Evolutionary conservation across 805 yeast genomes (phyloP), one percentile per base, ranked within the genome.

Genomic region (Candida rishiriensis): DNA sequence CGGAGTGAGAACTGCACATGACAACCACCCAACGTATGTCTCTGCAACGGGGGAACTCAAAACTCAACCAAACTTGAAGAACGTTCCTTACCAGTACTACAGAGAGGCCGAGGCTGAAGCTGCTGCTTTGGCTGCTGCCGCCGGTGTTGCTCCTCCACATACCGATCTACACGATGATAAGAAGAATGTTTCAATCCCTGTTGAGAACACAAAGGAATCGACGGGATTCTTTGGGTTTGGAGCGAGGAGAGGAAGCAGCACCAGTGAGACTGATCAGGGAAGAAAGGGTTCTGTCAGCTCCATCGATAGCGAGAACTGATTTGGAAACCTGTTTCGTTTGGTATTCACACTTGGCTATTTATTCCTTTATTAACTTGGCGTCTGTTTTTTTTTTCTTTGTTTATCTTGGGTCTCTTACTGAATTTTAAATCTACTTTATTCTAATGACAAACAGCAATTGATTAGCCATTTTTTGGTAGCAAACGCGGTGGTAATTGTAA

Each of bases 61-160:
- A 4, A 46, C 57, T 15, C 46, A 48, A 29, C 69, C 69, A 7
- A 64, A 64, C 40, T 44, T 60, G 32, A 47, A 44, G 10, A 64
- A 64, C 38, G 56, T 56, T 13, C 69, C 69, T 1, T 61, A 56
- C 41, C 21, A 56, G 1, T 64, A 63, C 40, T 63, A 49, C 43
- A 42, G 46, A 14, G 42, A 40, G 2, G 47, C 32, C 15, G 44
- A 46, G n/a, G 35, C 33, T 10, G 18, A 11, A 18, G 32, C 39
- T 35, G 40, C 39, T 3, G 35, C 17, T 16, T 42, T 30, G 32
- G 43, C 15, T 11, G 39, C 37, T 10, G 44, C 30, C 9, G 14
- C 33, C 5, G 33, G 14, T 30, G 33, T n/a, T 10, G 14, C n/a
- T n/a, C 41, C 11, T 16, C 41, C 26, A 21, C 26, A 21, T 21